Conservation (phyloP, 2,329 filamentous ascomycete genomes). For the Colletotrichum tabaci region DNA sequence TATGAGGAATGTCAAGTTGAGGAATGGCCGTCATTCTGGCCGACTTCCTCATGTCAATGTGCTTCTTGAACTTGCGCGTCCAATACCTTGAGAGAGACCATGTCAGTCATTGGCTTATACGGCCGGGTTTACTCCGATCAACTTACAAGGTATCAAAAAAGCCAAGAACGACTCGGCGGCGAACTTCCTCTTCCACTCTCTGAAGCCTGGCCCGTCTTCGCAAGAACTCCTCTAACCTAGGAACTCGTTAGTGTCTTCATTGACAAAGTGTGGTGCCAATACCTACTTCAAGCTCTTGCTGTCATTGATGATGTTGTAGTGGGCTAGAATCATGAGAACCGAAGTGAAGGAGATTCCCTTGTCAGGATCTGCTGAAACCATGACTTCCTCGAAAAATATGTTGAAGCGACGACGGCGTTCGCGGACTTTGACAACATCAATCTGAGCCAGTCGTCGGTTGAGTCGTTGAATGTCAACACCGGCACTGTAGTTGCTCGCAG, state of each 20-base stretch:
- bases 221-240: slow-evolving; percentile 91
- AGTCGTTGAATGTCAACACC: slow-evolving; percentile 83
- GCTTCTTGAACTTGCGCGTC: slow-evolving; percentile 84
- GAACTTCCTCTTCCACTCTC: slow-evolving; percentile 94
- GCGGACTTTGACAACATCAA: slow-evolving; percentile 83
- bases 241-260: background rate
- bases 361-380: slow-evolving; percentile 92
- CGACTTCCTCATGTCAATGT: slow-evolving; percentile 79
- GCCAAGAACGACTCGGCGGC: slow-evolving; percentile 88
- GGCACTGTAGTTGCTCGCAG: slow-evolving; percentile 64
- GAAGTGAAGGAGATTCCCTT: slow-evolving; percentile 92
- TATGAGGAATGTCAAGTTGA: slow-evolving; percentile 88
- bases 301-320: slow-evolving; percentile 99
- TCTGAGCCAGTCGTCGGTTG: slow-evolving; percentile 78
- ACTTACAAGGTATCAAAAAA: slow-evolving; percentile 93
- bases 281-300: slow-evolving; percentile 89
- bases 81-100: slow-evolving; percentile 72
- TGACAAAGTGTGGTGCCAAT: background rate
- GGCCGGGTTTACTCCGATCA: background rate
- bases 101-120: slow-evolving; percentile 43
- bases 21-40: slow-evolving; percentile 85
- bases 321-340: slow-evolving; percentile 94
- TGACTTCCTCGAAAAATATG: slow-evolving; percentile 96
- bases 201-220: slow-evolving; percentile 91
- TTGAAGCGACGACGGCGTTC: slow-evolving; percentile 86